Conservation (phyloP, 345 rosid species). For the Leavenworthia alabamica region DNA sequence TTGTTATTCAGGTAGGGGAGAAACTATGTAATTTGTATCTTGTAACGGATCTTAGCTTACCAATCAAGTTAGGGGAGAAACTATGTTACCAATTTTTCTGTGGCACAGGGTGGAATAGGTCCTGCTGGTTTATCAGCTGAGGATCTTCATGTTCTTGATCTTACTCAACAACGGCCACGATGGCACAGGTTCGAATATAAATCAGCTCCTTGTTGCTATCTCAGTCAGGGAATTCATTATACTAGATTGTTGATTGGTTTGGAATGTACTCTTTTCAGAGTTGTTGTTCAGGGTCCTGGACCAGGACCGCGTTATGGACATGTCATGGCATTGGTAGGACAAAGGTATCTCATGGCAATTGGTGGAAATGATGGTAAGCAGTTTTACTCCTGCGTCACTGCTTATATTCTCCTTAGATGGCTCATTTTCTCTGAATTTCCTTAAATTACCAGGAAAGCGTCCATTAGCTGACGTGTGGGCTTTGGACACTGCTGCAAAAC, state of each 20-base stretch:
- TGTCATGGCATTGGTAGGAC: slow-evolving; percentile 99
- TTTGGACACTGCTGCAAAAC: slow-evolving; percentile 98
- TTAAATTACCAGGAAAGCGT: slow-evolving; percentile 62
- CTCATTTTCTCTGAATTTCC: neutral
- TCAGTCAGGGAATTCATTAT: neutral
- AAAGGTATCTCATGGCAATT: slow-evolving; percentile 97
- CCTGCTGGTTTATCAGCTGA: slow-evolving; percentile 99
- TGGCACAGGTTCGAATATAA: slow-evolving; percentile 70
- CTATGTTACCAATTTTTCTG: slow-evolving; percentile 1
- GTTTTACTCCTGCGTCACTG: neutral
- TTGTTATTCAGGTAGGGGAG: slow-evolving; percentile 81
- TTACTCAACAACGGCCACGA: slow-evolving; percentile 87
- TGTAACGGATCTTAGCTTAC: neutral
- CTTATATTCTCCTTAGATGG: slow-evolving; percentile 12
- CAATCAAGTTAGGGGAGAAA: neutral
- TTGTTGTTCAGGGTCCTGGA: slow-evolving; percentile 98
- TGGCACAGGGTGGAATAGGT: slow-evolving; percentile 90
- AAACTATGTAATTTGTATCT: neutral
- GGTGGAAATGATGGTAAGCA: slow-evolving; percentile 96
- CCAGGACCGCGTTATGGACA: slow-evolving; percentile 99
- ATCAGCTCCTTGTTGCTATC: neutral
- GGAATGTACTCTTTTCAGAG: slow-evolving; percentile 42
- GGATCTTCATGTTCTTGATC: slow-evolving; percentile 99
- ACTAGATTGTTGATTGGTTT: slow-evolving; percentile 11
- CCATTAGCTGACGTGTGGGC: slow-evolving; percentile 99